phyloP scores from a whole-genome alignment of 192 early-diverging fungal genomes.

The Rhizophagus clarus region DNA sequence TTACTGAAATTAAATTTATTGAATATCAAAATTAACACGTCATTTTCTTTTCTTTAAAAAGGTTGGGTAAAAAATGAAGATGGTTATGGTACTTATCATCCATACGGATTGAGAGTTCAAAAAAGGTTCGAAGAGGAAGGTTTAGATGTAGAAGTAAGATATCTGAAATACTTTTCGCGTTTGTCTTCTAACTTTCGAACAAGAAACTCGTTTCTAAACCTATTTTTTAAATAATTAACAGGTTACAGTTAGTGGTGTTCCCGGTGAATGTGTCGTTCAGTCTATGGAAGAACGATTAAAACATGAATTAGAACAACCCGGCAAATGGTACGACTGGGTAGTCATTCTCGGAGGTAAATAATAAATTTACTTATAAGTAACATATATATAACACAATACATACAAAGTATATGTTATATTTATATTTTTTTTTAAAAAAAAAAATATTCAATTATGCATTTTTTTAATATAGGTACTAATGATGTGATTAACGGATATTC shows the following conservation, averaged over 20 bases:
- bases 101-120: conserved; percentile 26
- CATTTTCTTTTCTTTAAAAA: background rate
- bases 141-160: conserved; percentile 30
- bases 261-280: conserved; percentile 20
- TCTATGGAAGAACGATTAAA: conserved; percentile 34
- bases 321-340: conserved; percentile 34
- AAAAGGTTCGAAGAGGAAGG: conserved; percentile 32
- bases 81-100: conserved; percentile 29
- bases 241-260: conserved; percentile 33
- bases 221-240: conserved; percentile 1
- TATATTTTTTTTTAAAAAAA: background rate
- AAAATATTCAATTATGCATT: background rate
- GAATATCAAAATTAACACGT: background rate
- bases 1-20: background rate
- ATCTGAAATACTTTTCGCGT: background rate
- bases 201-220: background rate
- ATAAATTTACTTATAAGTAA: background rate
- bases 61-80: conserved; percentile 15
- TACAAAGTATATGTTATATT: background rate
- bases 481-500: conserved; percentile 31
- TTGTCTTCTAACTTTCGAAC: background rate
- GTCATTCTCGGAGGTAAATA: conserved; percentile 28
- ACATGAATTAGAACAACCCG: conserved; percentile 30
- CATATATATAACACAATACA: too few species aligned
- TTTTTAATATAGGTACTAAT: conserved; percentile 28